phyloP scores from a whole-genome alignment of 805 yeast genomes.

The Pichia deserticola region DNA sequence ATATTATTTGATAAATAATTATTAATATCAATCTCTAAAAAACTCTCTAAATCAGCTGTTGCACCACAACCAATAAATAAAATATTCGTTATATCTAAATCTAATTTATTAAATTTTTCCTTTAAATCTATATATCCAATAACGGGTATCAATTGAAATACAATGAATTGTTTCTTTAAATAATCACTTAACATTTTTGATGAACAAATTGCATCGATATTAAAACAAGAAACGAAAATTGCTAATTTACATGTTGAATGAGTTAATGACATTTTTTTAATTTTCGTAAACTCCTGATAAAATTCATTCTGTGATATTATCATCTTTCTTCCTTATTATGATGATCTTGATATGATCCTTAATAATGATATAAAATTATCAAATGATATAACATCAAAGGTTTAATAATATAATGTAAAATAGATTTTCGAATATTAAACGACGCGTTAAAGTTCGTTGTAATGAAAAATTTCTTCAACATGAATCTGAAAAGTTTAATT shows the following conservation, averaged over 20 bases:
- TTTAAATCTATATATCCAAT: constrained; percentile 83
- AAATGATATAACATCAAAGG: too few relatives aligned
- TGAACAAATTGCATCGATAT: constrained; percentile 88
- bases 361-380: too few relatives aligned
- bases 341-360: not conserved
- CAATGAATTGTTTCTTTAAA: constrained; percentile 74
- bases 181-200: constrained; percentile 65
- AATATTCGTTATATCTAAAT: constrained; percentile 67
- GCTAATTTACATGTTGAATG: constrained; percentile 90
- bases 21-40: constrained; percentile 55
- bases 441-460: too few relatives aligned
- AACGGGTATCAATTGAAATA: constrained; percentile 84
- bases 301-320: constrained; percentile 66
- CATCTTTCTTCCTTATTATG: constrained; percentile 46
- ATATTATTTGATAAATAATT: constrained; percentile 36
- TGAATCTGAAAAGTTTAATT: too few relatives aligned
- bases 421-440: too few relatives aligned
- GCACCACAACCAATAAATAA: constrained; percentile 91
- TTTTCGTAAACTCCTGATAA: constrained; percentile 56
- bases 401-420: too few relatives aligned
- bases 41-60: constrained; percentile 73
- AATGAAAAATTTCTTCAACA: too few relatives aligned
- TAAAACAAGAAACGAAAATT: constrained; percentile 82
- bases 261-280: constrained; percentile 65
- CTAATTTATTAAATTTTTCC: constrained; percentile 54